These are phyloP conservation scores for Acaromyces ingoldii DNA, from an alignment of 1,284 basidiomycete species.

Conservation along the genomic window DNA sequence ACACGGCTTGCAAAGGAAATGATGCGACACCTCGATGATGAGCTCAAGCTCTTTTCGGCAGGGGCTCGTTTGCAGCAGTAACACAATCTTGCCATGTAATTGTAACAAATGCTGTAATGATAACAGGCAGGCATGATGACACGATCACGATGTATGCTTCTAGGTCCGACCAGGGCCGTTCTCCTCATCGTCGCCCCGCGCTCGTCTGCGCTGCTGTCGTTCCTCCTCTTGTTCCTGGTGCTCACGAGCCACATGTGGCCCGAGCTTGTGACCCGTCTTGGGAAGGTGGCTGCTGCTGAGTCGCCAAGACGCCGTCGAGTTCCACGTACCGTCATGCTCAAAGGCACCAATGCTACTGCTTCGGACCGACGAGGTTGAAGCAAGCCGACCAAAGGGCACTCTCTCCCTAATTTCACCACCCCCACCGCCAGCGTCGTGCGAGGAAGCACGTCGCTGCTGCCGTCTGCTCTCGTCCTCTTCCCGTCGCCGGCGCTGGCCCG, in stretches of 20 bases:
- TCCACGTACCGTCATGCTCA: slow-evolving; percentile 23
- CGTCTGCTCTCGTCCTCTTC: not conserved
- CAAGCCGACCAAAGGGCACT: slow-evolving; percentile 4
- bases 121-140: too few species aligned
- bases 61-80: too few species aligned
- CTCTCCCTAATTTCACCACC: not conserved
- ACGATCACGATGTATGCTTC: too few species aligned
- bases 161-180: too few species aligned
- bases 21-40: too few species aligned
- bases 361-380: slow-evolving; percentile 6
- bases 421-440: not conserved
- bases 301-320: slow-evolving; percentile 26
- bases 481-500: slow-evolving; percentile 5
- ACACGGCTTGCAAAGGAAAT: too few species aligned
- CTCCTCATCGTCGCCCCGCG: too few species aligned
- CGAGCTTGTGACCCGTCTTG: slow-evolving; percentile 23
- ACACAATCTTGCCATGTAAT: too few species aligned
- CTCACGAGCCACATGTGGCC: slow-evolving; percentile 13
- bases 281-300: slow-evolving; percentile 15
- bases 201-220: too few species aligned
- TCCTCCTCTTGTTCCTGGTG: not conserved
- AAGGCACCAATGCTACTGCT: slow-evolving; percentile 13
- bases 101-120: too few species aligned
- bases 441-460: slow-evolving; percentile 7
- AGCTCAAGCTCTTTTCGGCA: too few species aligned